phyloP scores from a whole-genome alignment of 108 stramenopile genomes.

The Skeletonema grethae region DNA sequence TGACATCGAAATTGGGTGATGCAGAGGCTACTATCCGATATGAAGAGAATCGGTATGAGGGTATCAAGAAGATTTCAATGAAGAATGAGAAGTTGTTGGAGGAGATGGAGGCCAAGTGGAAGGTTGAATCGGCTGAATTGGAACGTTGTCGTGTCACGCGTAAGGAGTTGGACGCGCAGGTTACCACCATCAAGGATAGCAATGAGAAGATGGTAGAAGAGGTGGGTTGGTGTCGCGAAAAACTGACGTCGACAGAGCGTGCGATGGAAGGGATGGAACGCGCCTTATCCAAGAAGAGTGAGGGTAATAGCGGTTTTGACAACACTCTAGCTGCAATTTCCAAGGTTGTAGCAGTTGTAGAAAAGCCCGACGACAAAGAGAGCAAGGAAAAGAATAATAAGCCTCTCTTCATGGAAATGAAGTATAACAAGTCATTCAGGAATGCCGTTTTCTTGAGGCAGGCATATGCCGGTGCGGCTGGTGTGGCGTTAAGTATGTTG shows the following conservation, averaged over 20 bases:
- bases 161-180: conserved; percentile 18
- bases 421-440: conserved; percentile 45
- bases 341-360: conserved; percentile 12
- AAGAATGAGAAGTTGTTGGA: conserved; percentile 26
- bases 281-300: conserved; percentile 29
- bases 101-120: conserved; percentile 30
- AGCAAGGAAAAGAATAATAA: conserved; percentile 15
- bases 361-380: conserved; percentile 1
- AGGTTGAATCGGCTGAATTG: conserved; percentile 27
- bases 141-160: conserved; percentile 24
- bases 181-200: conserved; percentile 11
- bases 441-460: conserved; percentile 43
- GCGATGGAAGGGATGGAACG: conserved; percentile 44
- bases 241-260: conserved; percentile 30
- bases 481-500: conserved; percentile 30
- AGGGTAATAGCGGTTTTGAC: neutral
- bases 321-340: conserved; percentile 22
- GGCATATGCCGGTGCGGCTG: conserved; percentile 35
- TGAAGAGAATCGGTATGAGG: conserved; percentile 35
- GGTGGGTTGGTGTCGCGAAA: conserved; percentile 46
- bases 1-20: conserved; percentile 25
- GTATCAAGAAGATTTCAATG: conserved; percentile 8
- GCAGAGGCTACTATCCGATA: conserved; percentile 48
- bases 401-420: conserved; percentile 45
- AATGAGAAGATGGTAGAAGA: conserved; percentile 29